phyloP scores from a whole-genome alignment of 352 stramenopile species.

The Phytopythium cucurbitacearum region DNA sequence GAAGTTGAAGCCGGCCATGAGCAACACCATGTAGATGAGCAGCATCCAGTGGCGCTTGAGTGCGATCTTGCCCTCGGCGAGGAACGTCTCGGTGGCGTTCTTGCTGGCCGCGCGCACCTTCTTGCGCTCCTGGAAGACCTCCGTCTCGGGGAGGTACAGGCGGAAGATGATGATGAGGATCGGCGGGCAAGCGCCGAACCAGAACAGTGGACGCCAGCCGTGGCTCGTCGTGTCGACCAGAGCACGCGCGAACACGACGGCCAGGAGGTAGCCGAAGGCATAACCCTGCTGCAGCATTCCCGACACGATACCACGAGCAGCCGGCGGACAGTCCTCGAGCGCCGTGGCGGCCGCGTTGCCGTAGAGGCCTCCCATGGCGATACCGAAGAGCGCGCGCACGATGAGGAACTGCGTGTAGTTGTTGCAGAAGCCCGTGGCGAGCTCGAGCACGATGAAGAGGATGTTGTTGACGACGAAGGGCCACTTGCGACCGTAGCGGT shows the following conservation, averaged over 20 bases:
- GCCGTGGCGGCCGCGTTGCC: constrained; percentile 35
- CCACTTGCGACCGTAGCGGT: constrained; percentile 41
- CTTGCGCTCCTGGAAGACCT: constrained; percentile 27
- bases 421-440: constrained; percentile 30
- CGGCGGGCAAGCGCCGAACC: constrained; percentile 37
- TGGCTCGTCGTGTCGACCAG: constrained; percentile 32
- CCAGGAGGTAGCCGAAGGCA: constrained; percentile 36
- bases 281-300: constrained; percentile 49
- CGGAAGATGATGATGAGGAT: constrained; percentile 43
- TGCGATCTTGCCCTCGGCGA: constrained; percentile 33
- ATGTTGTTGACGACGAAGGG: constrained; percentile 39
- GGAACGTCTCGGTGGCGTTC: constrained; percentile 25
- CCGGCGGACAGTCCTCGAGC: constrained; percentile 28
- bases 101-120: constrained; percentile 16
- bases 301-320: constrained; percentile 34
- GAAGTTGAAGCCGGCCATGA: constrained; percentile 50
- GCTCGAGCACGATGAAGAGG: constrained; percentile 36
- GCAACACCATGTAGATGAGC: constrained; percentile 33
- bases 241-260: constrained; percentile 24
- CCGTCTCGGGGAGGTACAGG: constrained; percentile 28
- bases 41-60: constrained; percentile 38
- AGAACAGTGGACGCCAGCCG: constrained; percentile 39
- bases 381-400: constrained; percentile 27
- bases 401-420: constrained; percentile 32
- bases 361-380: constrained; percentile 42